Evolutionary conservation across 768 basidiomycete species (phyloP).

Genomic region (Strobilomyces echinocephalus): DNA sequence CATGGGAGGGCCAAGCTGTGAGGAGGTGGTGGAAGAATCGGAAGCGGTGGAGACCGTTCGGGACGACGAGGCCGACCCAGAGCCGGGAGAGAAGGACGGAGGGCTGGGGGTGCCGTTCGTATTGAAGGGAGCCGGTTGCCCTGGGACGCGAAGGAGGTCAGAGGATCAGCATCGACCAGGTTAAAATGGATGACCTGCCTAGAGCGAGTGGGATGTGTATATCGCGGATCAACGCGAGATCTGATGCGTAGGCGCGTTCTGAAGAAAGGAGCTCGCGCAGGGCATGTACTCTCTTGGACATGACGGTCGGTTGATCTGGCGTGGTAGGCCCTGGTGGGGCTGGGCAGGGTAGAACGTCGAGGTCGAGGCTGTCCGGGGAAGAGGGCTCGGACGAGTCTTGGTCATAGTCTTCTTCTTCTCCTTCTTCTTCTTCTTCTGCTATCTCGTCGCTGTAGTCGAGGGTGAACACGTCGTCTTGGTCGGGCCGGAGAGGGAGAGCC

Average conservation of each 20-base stretch:
- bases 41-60: slow-evolving; percentile 43
- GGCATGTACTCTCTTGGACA: slow-evolving; percentile 73
- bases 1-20: slow-evolving; percentile 57
- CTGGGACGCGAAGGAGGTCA: slow-evolving; percentile 22
- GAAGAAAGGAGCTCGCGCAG: slow-evolving; percentile 73
- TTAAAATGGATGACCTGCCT: slow-evolving; percentile 41
- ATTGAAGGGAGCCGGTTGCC: slow-evolving; percentile 38
- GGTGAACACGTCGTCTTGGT: slow-evolving; percentile 20
- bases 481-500: slow-evolving; percentile 27
- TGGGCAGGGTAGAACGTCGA: slow-evolving; percentile 11
- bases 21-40: slow-evolving; percentile 48
- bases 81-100: slow-evolving; percentile 29
- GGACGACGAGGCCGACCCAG: slow-evolving; percentile 35
- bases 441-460: slow-evolving; percentile 21
- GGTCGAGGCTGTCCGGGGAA: slow-evolving; percentile 25
- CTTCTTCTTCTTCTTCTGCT: slow-evolving; percentile 29
- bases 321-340: slow-evolving; percentile 9
- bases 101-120: slow-evolving; percentile 23
- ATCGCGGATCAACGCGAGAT: slow-evolving; percentile 72
- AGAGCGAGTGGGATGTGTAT: slow-evolving; percentile 76
- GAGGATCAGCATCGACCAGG: slow-evolving; percentile 3
- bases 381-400: slow-evolving; percentile 21
- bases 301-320: slow-evolving; percentile 31
- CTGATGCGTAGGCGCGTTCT: slow-evolving; percentile 79
- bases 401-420: slow-evolving; percentile 28